Evolutionary conservation across 495 filamentous ascomycete genomes (phyloP).

Genomic region (Endocarpon pusillum): DNA sequence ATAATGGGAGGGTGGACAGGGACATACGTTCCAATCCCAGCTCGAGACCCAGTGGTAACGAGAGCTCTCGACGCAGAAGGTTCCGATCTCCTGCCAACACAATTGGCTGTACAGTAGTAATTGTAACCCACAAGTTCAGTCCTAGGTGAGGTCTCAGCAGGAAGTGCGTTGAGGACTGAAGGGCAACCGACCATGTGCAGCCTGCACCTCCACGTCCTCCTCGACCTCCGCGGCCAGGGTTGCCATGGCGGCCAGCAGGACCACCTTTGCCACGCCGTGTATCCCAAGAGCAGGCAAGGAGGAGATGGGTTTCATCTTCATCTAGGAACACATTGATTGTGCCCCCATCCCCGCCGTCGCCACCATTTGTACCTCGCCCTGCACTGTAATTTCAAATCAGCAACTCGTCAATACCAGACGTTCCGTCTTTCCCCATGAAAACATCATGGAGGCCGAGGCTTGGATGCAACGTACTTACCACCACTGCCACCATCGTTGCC

Average conservation of each 20-base stretch:
- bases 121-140: too few relatives aligned
- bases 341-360: conserved; percentile 9
- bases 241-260: conserved; percentile 10
- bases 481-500: too few relatives aligned
- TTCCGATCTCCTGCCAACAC: background rate
- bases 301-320: conserved; percentile 8
- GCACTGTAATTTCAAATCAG: conserved; percentile 6
- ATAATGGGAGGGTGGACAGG: too few relatives aligned
- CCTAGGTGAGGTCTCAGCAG: too few relatives aligned
- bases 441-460: too few relatives aligned
- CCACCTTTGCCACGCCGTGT: conserved; percentile 9
- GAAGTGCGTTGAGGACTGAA: too few relatives aligned
- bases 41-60: too few relatives aligned
- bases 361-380: conserved; percentile 9
- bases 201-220: conserved; percentile 13
- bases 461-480: too few relatives aligned
- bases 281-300: conserved; percentile 7
- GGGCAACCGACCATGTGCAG: conserved; percentile 8
- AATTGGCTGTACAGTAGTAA: too few relatives aligned
- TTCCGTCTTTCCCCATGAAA: too few relatives aligned
- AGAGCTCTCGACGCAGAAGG: background rate
- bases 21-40: too few relatives aligned
- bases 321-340: conserved; percentile 8
- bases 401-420: too few relatives aligned
- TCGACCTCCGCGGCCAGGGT: conserved; percentile 8